Evolutionary conservation across 2,329 filamentous ascomycete species (phyloP).

Genomic region (Tolypocladium nubicola): DNA sequence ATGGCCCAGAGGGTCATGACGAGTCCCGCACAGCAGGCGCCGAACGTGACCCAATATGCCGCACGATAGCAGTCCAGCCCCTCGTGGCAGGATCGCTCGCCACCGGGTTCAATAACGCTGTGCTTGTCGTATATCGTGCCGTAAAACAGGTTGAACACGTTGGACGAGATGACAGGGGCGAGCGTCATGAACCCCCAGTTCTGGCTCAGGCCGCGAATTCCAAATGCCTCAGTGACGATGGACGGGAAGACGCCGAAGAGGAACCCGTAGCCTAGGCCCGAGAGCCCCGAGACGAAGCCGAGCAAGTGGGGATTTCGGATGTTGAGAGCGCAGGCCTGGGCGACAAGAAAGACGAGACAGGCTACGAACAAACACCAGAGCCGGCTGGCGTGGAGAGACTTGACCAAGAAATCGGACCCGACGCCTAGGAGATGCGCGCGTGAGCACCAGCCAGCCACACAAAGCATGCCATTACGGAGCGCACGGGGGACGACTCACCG

Average conservation of each 20-base stretch:
- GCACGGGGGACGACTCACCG: conserved; percentile 36
- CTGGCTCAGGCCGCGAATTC: conserved; percentile 76
- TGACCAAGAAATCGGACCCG: conserved; percentile 83
- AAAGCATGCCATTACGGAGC: background rate
- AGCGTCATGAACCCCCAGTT: conserved; percentile 97
- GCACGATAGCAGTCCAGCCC: conserved; percentile 71
- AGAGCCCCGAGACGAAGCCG: conserved; percentile 69
- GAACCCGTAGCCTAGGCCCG: conserved; percentile 83
- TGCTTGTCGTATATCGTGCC: conserved; percentile 75
- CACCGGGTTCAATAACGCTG: conserved; percentile 55
- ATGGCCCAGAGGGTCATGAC: conserved; percentile 62
- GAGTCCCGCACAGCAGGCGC: conserved; percentile 59
- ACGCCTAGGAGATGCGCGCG: conserved; percentile 44
- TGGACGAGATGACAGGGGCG: conserved; percentile 76
- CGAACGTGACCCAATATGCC: conserved; percentile 72
- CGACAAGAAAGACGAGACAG: conserved; percentile 64
- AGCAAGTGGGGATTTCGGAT: conserved; percentile 70
- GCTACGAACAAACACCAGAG: conserved; percentile 85
- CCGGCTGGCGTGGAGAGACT: conserved; percentile 66
- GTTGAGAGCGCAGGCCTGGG: conserved; percentile 65
- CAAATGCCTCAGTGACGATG: conserved; percentile 81
- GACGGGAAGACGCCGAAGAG: conserved; percentile 91
- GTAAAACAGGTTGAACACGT: conserved; percentile 89
- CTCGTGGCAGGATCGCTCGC: conserved; percentile 64
- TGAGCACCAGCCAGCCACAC: background rate